Evolutionary conservation across 176 grass and related monocot species (phyloP), one percentile per base, ranked within the genome.

Genomic region (Aegilops bicornis): DNA sequence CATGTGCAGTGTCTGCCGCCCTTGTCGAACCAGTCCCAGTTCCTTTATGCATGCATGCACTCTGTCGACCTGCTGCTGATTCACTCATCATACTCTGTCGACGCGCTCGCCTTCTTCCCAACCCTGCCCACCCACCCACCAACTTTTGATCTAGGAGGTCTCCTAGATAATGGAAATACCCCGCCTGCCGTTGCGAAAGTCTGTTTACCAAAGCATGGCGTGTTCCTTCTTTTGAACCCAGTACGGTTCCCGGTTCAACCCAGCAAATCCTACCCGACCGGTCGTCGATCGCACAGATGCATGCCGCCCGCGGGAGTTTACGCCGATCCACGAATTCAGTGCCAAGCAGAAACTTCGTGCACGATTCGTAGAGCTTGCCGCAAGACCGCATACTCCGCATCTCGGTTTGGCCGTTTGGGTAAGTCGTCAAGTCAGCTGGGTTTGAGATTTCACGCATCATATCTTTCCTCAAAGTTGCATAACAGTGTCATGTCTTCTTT

Each of bases 1-100:
- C 84, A 79, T 84, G 85, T 87, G 89, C 80, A 86, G 60, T 76
- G 89, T 80, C 85, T 48, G 24, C 32, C 37, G 20, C 14, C 85
- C 66, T 64, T 65, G 73, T 83, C 54, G 79, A 73, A 22, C 42
- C 42, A 71, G 50, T 54, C 50, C 50, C 50, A 61, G 60, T 14
- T 10, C 32, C 22, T 75, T 58, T 54, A 40, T 10, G 36, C 56
- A 37, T 50, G 47, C 70, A 89, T 76, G 83, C 77, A 36, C 33
- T 72, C 54, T 84, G 37, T 72, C 84, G 54, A 50, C 81, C 83
- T 3, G 42, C 42, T 20, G 50, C 47, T 23, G 63, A 79, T 42
- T 40, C 32, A 43, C 39, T 43, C 59, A 27, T 37, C 76, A 52
- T 60, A 10, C 1, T 80, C 62, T 82, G 35, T 69, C 22, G 19